These are phyloP conservation scores for Cinchona pubescens DNA, from an alignment of 257 asterid genomes.

Conservation along the genomic window DNA sequence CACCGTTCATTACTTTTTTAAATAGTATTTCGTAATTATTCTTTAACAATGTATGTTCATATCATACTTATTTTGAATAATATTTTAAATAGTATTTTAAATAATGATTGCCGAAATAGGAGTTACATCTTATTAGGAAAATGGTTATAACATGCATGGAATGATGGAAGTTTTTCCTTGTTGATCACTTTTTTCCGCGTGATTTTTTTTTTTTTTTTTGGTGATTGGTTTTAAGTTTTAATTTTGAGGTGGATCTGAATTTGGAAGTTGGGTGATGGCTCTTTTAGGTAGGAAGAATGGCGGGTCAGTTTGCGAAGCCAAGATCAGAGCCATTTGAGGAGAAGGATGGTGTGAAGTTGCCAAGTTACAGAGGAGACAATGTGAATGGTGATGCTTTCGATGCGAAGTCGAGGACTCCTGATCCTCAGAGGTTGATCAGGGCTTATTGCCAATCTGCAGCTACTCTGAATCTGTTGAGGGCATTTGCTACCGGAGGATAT, in stretches of 20 bases:
- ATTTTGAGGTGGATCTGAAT: constrained; percentile 4
- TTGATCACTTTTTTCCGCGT: too few relatives aligned
- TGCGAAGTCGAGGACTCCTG: constrained; percentile 63
- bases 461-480: constrained; percentile 74
- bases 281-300: constrained; percentile 84
- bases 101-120: too few relatives aligned
- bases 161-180: too few relatives aligned
- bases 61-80: too few relatives aligned
- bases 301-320: constrained; percentile 89
- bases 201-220: not conserved
- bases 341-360: constrained; percentile 69
- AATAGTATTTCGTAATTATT: too few relatives aligned
- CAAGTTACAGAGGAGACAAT: constrained; percentile 85
- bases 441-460: constrained; percentile 87
- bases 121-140: too few relatives aligned
- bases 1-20: too few relatives aligned
- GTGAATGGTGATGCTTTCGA: constrained; percentile 72
- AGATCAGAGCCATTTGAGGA: constrained; percentile 71
- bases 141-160: too few relatives aligned
- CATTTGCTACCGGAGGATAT: constrained; percentile 83
- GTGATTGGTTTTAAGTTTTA: not conserved
- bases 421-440: constrained; percentile 80
- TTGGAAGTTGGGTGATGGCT: constrained; percentile 7
- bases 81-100: too few relatives aligned
- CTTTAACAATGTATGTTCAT: too few relatives aligned